A percentile compares a stretch with the other conserved stretches of the same genome.
These are phyloP conservation scores for Trichoderma aggressivum DNA, from an alignment of 2,329 filamentous ascomycete genomes.

Conservation along the genomic window DNA sequence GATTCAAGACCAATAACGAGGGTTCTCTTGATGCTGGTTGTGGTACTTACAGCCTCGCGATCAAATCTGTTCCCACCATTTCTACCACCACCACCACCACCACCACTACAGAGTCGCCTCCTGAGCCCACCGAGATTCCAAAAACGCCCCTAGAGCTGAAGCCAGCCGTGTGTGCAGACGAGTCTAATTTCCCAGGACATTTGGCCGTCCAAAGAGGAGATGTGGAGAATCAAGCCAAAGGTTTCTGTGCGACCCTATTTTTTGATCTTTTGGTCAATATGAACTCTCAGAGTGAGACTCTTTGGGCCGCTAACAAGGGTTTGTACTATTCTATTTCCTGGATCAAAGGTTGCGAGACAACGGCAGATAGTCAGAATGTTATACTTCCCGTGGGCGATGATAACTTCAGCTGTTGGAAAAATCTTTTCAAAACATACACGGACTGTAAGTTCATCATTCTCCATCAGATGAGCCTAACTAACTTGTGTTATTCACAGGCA, in stretches of 20 bases:
- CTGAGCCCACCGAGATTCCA: background rate
- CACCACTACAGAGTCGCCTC: background rate
- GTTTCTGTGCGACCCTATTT: background rate
- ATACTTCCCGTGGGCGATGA: background rate
- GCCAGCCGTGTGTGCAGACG: background rate
- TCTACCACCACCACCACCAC: background rate
- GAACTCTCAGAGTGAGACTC: too few species aligned
- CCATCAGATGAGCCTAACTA: background rate
- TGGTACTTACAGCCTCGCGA: background rate
- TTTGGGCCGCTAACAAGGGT: too few species aligned
- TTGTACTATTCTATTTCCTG: too few species aligned
- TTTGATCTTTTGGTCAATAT: background rate
- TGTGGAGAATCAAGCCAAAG: background rate
- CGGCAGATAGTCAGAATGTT: too few species aligned
- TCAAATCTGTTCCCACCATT: background rate
- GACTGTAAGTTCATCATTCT: background rate
- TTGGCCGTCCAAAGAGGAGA: background rate
- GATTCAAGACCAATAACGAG: background rate
- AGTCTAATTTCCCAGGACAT: background rate
- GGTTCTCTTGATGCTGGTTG: background rate
- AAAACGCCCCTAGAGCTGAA: background rate
- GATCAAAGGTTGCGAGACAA: too few species aligned
- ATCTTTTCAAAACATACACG: background rate
- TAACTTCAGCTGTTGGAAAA: background rate
- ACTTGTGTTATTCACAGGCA: background rate